Evolutionary conservation across 768 basidiomycete genomes (phyloP), one percentile per base, ranked within the genome.

Genomic region (Gelatoporia subvermispora): DNA sequence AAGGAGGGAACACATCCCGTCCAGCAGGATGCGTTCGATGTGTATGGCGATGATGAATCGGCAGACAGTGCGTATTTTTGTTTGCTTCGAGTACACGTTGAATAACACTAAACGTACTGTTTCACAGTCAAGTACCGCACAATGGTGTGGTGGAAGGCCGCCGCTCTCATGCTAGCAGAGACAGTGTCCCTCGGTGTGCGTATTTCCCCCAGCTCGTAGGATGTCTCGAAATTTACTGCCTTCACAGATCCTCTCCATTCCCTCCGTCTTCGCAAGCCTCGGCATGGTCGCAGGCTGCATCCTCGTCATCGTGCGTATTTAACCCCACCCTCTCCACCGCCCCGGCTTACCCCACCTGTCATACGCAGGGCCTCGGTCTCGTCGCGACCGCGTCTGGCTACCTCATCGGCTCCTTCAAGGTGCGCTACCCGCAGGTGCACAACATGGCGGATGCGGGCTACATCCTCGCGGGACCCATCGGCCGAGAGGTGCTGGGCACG

Each of bases 361-460:
- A n/a, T 16, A 15, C 25, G 10, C 41, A 61, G 57, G 53, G 51
- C 13, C 57, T 64, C 20, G 63, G 63, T 11, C 40, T 43, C 1
- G 49, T 61, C 28, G 63, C 63, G 0, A 64, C 63, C 1, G 49
- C 52, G 18, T 57, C 61, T 0, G 63, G 63, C 16, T 64, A 64
- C 50, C 17, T 60, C 21, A 60, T 62, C 25, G 63, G 63, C 20
- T n/a, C 31, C 2, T 64, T 64, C 61, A 65, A 65, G 47, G 52
- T 65, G 34, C 55, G 61, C 8, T 65, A 65, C 43, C 63, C 63
- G 8, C 63, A 65, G n/a, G 60, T 65, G 9, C 63, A 65, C 48
- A 65, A 65, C 37, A 65, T 65, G 63, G 63, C 63, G 31, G 63
- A 65, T 48, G 63, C 61, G 9, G 63, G 63, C 7, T 53, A 60